Conservation (phyloP, 2,329 filamentous ascomycete species). For the Sclerotinia sclerotiorum region DNA sequence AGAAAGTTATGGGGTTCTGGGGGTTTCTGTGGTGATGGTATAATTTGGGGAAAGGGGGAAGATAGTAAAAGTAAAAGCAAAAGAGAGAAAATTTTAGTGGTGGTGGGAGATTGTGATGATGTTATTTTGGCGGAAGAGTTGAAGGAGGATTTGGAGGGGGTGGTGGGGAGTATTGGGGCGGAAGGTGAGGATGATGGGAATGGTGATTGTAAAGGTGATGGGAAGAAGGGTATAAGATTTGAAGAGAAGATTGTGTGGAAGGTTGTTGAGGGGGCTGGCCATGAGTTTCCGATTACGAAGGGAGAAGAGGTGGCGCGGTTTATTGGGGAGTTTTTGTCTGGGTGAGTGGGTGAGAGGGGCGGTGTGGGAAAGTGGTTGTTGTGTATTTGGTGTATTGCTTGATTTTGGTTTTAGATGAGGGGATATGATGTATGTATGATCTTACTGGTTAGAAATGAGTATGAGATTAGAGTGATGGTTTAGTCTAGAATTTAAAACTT, state of each 20-base stretch:
- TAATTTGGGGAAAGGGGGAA: too few relatives aligned
- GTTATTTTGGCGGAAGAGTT: conserved; percentile 52
- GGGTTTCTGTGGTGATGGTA: accelerated
- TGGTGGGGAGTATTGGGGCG: conserved; percentile 23
- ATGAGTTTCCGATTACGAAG: conserved; percentile 64
- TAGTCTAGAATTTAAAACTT: too few relatives aligned
- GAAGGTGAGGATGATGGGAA: background rate
- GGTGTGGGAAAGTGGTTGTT: background rate
- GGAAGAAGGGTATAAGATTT: background rate
- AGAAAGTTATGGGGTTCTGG: conserved; percentile 42
- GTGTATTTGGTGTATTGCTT: too few relatives aligned
- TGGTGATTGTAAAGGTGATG: too few relatives aligned
- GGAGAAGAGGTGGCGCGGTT: conserved; percentile 41
- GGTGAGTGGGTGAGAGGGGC: background rate
- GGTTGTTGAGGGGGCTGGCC: conserved; percentile 51
- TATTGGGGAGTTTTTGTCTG: background rate
- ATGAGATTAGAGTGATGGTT: too few relatives aligned
- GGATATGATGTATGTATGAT: too few relatives aligned
- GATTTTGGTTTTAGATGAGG: too few relatives aligned
- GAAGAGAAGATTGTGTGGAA: conserved; percentile 51
- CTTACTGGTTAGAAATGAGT: too few relatives aligned
- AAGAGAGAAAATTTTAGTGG: conserved; percentile 52
- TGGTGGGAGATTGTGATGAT: conserved; percentile 49
- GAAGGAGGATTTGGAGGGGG: conserved; percentile 29
- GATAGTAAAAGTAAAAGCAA: too few relatives aligned